Conservation (phyloP, 495 filamentous ascomycete species). For the Aspergillus panamensis region DNA sequence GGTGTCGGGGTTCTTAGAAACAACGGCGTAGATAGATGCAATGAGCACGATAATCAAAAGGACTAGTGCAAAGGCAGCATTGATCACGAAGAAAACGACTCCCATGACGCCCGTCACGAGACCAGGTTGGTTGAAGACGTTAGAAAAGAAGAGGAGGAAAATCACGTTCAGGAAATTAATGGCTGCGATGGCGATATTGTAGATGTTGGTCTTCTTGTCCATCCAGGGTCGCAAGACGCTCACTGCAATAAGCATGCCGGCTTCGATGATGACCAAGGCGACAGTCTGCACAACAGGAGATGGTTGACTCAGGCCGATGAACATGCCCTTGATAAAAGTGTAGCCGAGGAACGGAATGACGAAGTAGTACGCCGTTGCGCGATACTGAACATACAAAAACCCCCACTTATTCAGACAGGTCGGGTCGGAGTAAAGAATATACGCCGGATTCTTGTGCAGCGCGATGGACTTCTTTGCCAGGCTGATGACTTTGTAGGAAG, state of each 20-base stretch:
- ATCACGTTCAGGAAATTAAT: conserved; percentile 90
- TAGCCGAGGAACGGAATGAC: conserved; percentile 80
- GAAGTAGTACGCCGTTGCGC: conserved; percentile 95
- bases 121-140: conserved; percentile 79
- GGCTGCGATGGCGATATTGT: conserved; percentile 89
- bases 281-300: conserved; percentile 78
- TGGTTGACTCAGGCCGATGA: conserved; percentile 78
- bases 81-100: conserved; percentile 88
- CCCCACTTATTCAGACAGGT: conserved; percentile 96
- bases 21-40: conserved; percentile 74
- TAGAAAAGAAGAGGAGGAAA: conserved; percentile 80
- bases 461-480: conserved; percentile 83
- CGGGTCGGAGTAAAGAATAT: conserved; percentile 95
- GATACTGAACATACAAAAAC: conserved; percentile 96
- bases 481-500: conserved; percentile 80
- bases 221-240: conserved; percentile 90
- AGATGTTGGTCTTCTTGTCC: conserved; percentile 98
- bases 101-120: conserved; percentile 92
- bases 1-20: conserved; percentile 92
- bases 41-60: conserved; percentile 85
- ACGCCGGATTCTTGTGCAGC: conserved; percentile 95
- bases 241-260: conserved; percentile 70
- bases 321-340: conserved; percentile 81
- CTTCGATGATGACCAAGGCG: conserved; percentile 82
- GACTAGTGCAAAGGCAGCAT: conserved; percentile 81